Evolutionary conservation across 1,139 yeast species (phyloP).

Genomic region (Diutina pseudorugosa): DNA sequence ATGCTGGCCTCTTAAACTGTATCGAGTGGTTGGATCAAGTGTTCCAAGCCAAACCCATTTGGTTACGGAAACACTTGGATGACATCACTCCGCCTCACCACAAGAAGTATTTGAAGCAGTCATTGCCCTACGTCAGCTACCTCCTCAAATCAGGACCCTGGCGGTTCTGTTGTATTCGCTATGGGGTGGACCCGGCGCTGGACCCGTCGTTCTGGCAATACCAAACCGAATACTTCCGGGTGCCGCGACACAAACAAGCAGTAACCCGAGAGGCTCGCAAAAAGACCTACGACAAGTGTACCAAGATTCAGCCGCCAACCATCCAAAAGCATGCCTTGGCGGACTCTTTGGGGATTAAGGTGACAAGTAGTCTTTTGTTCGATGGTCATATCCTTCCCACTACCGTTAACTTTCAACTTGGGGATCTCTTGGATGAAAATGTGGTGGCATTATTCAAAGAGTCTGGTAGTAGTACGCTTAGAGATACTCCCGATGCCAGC

Average conservation of each 20-base stretch:
- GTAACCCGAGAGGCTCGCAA: background rate
- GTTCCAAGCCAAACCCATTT: constrained; percentile 66
- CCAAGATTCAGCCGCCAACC: background rate
- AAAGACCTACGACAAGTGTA: background rate
- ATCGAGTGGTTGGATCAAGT: constrained; percentile 39
- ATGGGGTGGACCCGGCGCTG: constrained; percentile 67
- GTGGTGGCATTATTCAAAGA: constrained; percentile 32
- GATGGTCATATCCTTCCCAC: constrained; percentile 62
- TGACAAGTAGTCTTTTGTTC: constrained; percentile 47
- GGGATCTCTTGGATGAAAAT: constrained; percentile 63
- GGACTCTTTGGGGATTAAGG: constrained; percentile 13
- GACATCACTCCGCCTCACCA: constrained; percentile 42
- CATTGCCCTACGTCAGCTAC: constrained; percentile 75
- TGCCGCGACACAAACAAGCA: constrained; percentile 11
- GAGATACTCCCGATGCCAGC: constrained; percentile 27
- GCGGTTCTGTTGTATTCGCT: constrained; percentile 76
- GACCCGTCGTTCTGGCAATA: constrained; percentile 45
- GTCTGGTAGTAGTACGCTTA: too few species aligned
- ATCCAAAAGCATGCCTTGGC: background rate
- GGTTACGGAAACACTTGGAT: constrained; percentile 73
- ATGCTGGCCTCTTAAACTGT: constrained; percentile 21
- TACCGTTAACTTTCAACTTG: constrained; percentile 68
- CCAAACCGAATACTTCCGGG: constrained; percentile 80
- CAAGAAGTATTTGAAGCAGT: constrained; percentile 47
- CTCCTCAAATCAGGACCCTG: constrained; percentile 87